Evolutionary conservation across 805 yeast genomes (phyloP).

Genomic region (Yarrowia phangngaensis): DNA sequence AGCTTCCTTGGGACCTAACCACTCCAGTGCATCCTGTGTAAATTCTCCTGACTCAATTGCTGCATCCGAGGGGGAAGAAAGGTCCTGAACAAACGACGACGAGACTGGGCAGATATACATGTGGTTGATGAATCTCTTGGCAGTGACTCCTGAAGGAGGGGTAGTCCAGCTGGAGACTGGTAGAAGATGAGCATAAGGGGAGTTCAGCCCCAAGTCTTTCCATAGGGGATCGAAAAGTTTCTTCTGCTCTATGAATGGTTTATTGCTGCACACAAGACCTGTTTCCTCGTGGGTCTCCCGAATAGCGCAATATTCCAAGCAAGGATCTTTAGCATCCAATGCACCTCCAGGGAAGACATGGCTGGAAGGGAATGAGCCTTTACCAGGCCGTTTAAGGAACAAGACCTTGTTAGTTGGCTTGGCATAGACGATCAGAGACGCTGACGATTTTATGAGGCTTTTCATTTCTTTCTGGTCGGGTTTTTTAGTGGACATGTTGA

Average conservation of each 20-base stretch:
- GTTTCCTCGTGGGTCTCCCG: conserved; percentile 40
- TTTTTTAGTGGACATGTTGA: conserved; percentile 10
- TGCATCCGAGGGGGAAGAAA: conserved; percentile 11
- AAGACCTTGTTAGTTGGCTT: conserved; percentile 32
- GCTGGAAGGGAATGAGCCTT: conserved; percentile 35
- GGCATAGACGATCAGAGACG: conserved; percentile 32
- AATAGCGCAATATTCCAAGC: conserved; percentile 35
- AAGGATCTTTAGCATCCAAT: conserved; percentile 33
- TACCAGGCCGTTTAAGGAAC: conserved; percentile 35
- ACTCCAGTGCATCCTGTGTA: conserved; percentile 29
- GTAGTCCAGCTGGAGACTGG: conserved; percentile 37
- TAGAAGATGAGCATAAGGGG: conserved; percentile 22
- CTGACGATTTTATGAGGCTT: conserved; percentile 29
- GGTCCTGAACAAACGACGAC: conserved; percentile 27
- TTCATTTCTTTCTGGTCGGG: conserved; percentile 11
- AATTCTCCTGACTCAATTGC: conserved; percentile 26
- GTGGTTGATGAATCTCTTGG: conserved; percentile 36
- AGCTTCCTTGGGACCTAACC: conserved; percentile 35
- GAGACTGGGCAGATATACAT: conserved; percentile 33
- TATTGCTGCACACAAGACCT: conserved; percentile 30
- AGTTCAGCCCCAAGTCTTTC: conserved; percentile 7
- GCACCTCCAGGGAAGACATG: conserved; percentile 40
- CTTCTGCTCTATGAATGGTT: conserved; percentile 19
- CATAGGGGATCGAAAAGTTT: conserved; percentile 31
- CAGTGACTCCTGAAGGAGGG: conserved; percentile 30